Conservation (phyloP, 2,329 filamentous ascomycete species). For the Fusarium abutilonis region DNA sequence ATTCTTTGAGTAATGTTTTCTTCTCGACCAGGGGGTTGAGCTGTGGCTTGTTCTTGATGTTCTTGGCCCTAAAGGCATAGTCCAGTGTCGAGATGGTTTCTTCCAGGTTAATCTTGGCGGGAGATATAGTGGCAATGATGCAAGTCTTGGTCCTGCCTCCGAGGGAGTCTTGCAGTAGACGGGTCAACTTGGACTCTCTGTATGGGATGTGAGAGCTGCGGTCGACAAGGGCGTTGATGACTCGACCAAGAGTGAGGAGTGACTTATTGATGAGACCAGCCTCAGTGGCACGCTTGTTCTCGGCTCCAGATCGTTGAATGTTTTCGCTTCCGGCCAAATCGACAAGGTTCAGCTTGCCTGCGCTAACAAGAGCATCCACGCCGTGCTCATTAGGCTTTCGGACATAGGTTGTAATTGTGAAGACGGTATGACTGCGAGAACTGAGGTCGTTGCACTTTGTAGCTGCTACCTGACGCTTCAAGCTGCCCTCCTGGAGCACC, state of each 20-base stretch:
- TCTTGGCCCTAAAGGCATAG: conserved; percentile 97
- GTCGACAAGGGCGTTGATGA: conserved; percentile 97
- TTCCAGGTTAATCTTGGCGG: conserved; percentile 93
- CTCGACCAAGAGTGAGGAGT: conserved; percentile 89
- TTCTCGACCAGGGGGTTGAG: conserved; percentile 92
- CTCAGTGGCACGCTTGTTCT: conserved; percentile 96
- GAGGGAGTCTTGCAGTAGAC: conserved; percentile 93
- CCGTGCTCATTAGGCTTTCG: conserved; percentile 84
- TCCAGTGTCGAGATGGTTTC: conserved; percentile 98
- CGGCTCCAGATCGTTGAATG: conserved; percentile 94
- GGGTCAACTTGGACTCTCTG: conserved; percentile 94
- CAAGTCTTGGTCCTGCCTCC: conserved; percentile 97
- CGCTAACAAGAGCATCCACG: conserved; percentile 87
- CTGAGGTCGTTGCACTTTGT: conserved; percentile 99
- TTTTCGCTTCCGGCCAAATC: conserved; percentile 98
- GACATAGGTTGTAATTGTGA: conserved; percentile 92
- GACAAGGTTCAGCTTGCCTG: conserved; percentile 94
- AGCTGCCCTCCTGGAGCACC: conserved; percentile 86
- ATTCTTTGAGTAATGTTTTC: conserved; percentile 89
- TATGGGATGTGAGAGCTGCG: conserved; percentile 87
- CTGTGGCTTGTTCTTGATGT: conserved; percentile 97
- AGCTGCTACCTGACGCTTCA: conserved; percentile 96
- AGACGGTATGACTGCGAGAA: conserved; percentile 96
- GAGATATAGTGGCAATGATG: conserved; percentile 96
- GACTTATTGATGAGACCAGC: conserved; percentile 99